Evolutionary conservation across 768 basidiomycete species (phyloP).

Genomic region (Rhodotorula diobovata): DNA sequence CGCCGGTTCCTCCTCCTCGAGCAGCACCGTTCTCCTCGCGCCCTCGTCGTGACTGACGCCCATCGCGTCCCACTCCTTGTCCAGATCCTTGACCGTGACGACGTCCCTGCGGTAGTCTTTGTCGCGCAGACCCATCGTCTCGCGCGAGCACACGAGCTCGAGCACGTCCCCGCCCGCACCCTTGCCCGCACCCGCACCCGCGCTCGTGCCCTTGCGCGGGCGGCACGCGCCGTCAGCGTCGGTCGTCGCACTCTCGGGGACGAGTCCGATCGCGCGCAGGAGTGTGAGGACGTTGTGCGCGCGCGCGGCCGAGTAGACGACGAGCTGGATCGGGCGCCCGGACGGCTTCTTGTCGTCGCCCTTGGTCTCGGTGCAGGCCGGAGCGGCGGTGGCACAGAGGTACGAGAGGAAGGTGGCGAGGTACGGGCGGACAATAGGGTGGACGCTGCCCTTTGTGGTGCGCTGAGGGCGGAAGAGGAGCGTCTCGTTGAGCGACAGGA

Average conservation of each 20-base stretch:
- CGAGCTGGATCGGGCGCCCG: not conserved
- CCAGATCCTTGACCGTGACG: conserved; percentile 37
- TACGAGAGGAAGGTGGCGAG: conserved; percentile 37
- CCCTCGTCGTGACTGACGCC: not conserved
- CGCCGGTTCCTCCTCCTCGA: conserved; percentile 21
- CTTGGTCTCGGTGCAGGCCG: not conserved
- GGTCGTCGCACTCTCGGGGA: not conserved
- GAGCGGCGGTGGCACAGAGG: not conserved
- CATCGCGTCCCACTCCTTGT: conserved; percentile 21
- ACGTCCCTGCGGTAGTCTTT: conserved; percentile 23
- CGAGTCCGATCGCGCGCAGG: conserved; percentile 17
- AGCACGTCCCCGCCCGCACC: conserved; percentile 25
- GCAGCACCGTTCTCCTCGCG: conserved; percentile 16
- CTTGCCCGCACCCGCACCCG: no score
- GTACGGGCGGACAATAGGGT: conserved; percentile 31
- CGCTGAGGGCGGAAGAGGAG: conserved; percentile 21
- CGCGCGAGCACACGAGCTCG: conserved; percentile 27
- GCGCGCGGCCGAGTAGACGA: conserved; percentile 31
- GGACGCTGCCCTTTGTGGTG: conserved; percentile 7
- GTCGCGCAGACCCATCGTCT: conserved; percentile 31
- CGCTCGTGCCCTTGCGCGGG: not conserved
- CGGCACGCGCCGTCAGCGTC: not conserved
- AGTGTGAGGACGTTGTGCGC: conserved; percentile 30
- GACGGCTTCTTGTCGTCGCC: not conserved
- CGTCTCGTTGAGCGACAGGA: conserved; percentile 38